Evolutionary conservation across 2,329 filamentous ascomycete species (phyloP).

Genomic region (Phaeosphaeria sp.): DNA sequence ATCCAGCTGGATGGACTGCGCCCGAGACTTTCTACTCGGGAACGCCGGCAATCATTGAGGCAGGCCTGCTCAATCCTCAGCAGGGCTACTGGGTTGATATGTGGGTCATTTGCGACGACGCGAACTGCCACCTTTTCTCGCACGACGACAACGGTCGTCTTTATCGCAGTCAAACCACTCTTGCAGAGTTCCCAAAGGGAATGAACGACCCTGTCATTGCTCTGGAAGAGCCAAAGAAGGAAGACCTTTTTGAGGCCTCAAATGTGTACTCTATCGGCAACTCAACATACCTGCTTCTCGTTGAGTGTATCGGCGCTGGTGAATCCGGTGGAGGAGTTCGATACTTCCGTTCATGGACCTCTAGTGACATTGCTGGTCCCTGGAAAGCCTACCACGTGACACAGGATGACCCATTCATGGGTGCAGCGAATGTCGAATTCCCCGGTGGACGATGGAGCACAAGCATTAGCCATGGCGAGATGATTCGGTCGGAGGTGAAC

Average conservation of each 20-base stretch:
- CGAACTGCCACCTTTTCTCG: constrained; percentile 50
- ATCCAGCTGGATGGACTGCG: constrained; percentile 51
- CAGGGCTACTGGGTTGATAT: constrained; percentile 53
- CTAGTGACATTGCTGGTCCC: constrained; percentile 36
- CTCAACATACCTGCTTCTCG: constrained; percentile 46
- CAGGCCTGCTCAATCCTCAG: constrained; percentile 34
- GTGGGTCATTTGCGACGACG: constrained; percentile 52
- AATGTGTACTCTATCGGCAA: constrained; percentile 46
- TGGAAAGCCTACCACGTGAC: constrained; percentile 48
- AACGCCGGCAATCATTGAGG: constrained; percentile 40
- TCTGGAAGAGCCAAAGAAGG: constrained; percentile 33
- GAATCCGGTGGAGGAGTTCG: constrained; percentile 32
- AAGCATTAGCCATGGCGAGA: constrained; percentile 47
- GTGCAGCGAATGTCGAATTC: constrained; percentile 49
- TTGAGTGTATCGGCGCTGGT: constrained; percentile 48
- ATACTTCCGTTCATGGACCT: constrained; percentile 52
- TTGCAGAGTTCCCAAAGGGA: constrained; percentile 45
- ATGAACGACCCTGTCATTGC: constrained; percentile 49
- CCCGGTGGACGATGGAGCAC: constrained; percentile 46
- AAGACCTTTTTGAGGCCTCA: constrained; percentile 48
- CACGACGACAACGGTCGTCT: constrained; percentile 53
- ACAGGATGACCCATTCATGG: constrained; percentile 48
- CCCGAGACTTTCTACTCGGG: constrained; percentile 46
- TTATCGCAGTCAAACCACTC: constrained; percentile 48
- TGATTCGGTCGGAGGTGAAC: constrained; percentile 46